These are phyloP conservation scores for Ceriops zippeliana DNA, from an alignment of 345 rosid species.

Conservation along the genomic window DNA sequence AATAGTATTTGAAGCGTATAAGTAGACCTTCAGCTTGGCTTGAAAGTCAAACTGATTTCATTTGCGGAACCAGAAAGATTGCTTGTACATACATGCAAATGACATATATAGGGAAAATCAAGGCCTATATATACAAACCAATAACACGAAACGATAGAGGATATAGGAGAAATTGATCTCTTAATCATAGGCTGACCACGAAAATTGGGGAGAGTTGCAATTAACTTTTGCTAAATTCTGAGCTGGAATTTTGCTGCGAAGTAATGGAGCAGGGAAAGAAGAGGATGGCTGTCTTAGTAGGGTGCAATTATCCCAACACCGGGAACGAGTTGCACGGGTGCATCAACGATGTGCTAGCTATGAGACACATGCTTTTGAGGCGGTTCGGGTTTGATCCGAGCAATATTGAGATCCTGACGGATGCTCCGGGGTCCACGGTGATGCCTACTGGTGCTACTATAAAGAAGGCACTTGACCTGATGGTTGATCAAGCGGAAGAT, in stretches of 20 bases:
- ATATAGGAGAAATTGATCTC: background rate
- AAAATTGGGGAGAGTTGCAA: background rate
- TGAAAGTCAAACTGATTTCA: conserved; percentile 17
- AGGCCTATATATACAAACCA: too few relatives aligned
- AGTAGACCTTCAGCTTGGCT: conserved; percentile 3
- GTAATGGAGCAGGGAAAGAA: conserved; percentile 38
- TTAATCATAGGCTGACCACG: background rate
- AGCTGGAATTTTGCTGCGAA: background rate
- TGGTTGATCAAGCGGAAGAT: conserved; percentile 54
- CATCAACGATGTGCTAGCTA: conserved; percentile 64
- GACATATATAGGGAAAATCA: background rate
- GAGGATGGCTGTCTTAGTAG: conserved; percentile 68
- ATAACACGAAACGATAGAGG: too few relatives aligned
- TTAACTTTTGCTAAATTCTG: background rate
- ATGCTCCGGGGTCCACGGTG: conserved; percentile 38
- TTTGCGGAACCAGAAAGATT: background rate
- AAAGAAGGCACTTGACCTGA: conserved; percentile 52
- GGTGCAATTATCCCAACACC: conserved; percentile 77
- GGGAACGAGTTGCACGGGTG: conserved; percentile 70
- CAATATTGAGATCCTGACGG: conserved; percentile 53
- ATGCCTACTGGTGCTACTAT: conserved; percentile 69
- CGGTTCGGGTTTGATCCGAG: conserved; percentile 49
- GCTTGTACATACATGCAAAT: conserved; percentile 19
- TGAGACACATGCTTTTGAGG: conserved; percentile 44
- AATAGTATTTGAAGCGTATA: background rate